Conservation (phyloP, 768 basidiomycete species). For the Neoboletus subvelutipes region DNA sequence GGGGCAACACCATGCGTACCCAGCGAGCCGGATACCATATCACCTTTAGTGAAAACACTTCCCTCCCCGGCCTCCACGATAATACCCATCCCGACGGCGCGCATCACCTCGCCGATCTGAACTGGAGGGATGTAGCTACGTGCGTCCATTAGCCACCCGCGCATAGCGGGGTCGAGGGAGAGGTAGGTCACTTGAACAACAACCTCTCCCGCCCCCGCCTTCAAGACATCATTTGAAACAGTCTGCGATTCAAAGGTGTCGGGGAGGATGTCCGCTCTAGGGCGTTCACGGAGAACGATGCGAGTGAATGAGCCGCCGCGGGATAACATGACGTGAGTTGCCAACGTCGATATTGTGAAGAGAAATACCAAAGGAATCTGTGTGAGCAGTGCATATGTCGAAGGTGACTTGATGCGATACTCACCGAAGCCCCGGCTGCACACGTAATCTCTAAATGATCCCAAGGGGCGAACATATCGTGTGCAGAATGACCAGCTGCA, state of each 20-base stretch:
- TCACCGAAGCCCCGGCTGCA: background rate
- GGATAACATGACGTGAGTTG: slow-evolving; percentile 19
- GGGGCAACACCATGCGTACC: slow-evolving; percentile 43
- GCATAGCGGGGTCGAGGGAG: slow-evolving; percentile 87
- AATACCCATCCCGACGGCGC: slow-evolving; percentile 51
- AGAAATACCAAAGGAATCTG: background rate
- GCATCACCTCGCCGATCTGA: background rate
- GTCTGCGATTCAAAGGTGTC: slow-evolving; percentile 70
- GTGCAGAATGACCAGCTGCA: too few species aligned
- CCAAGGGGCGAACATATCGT: too few species aligned
- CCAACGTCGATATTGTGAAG: background rate
- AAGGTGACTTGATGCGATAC: background rate
- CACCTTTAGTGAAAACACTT: slow-evolving; percentile 60
- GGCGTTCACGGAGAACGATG: slow-evolving; percentile 77
- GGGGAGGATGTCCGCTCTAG: slow-evolving; percentile 62
- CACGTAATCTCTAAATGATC: background rate
- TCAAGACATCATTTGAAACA: slow-evolving; percentile 49
- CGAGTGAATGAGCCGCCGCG: slow-evolving; percentile 50
- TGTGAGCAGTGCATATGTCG: background rate
- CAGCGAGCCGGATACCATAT: slow-evolving; percentile 59
- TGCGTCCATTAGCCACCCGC: slow-evolving; percentile 72
- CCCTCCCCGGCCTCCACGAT: slow-evolving; percentile 58
- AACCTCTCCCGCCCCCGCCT: slow-evolving; percentile 51
- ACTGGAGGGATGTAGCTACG: slow-evolving; percentile 55
- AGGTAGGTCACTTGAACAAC: slow-evolving; percentile 80